Conservation (phyloP, 2,329 filamentous ascomycete genomes). For the Botrytis aclada region DNA sequence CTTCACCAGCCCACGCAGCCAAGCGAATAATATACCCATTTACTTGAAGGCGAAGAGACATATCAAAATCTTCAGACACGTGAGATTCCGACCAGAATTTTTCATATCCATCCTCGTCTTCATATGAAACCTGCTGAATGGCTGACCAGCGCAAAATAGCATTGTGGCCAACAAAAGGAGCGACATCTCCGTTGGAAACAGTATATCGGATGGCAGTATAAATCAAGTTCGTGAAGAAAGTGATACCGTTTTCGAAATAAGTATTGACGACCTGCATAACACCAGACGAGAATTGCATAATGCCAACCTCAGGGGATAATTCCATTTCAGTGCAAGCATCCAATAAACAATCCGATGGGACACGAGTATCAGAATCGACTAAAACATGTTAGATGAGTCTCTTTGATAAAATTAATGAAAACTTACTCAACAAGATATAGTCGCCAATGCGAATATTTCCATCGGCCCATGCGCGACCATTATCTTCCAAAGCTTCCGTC, state of each 20-base stretch:
- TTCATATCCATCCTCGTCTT: slow-evolving; percentile 67
- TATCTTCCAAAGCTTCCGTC: slow-evolving; percentile 62
- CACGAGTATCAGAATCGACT: slow-evolving; percentile 75
- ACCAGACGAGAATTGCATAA: slow-evolving; percentile 73
- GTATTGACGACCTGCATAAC: slow-evolving; percentile 77
- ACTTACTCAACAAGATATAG: slow-evolving; percentile 65
- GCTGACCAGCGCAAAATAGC: slow-evolving; percentile 73
- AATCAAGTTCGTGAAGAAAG: slow-evolving; percentile 71
- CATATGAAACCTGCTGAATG: slow-evolving; percentile 69
- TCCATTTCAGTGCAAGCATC: slow-evolving; percentile 82
- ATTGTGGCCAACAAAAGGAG: slow-evolving; percentile 79
- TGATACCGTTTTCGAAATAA: slow-evolving; percentile 69
- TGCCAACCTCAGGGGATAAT: slow-evolving; percentile 72
- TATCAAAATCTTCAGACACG: slow-evolving; percentile 79
- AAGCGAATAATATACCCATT: slow-evolving; percentile 70
- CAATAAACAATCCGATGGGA: slow-evolving; percentile 72
- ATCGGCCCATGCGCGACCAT: slow-evolving; percentile 74
- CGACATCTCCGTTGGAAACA: slow-evolving; percentile 74
- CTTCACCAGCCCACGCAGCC: slow-evolving; percentile 70
- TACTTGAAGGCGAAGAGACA: slow-evolving; percentile 73
- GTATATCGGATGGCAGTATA: slow-evolving; percentile 75
- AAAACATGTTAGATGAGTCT: slow-evolving; percentile 22
- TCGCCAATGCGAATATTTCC: slow-evolving; percentile 84
- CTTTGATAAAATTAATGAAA: not conserved
- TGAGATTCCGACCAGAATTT: slow-evolving; percentile 81